These are phyloP conservation scores for Fraxinus latifolia DNA, from an alignment of 305 asterid genomes.

Conservation along the genomic window DNA sequence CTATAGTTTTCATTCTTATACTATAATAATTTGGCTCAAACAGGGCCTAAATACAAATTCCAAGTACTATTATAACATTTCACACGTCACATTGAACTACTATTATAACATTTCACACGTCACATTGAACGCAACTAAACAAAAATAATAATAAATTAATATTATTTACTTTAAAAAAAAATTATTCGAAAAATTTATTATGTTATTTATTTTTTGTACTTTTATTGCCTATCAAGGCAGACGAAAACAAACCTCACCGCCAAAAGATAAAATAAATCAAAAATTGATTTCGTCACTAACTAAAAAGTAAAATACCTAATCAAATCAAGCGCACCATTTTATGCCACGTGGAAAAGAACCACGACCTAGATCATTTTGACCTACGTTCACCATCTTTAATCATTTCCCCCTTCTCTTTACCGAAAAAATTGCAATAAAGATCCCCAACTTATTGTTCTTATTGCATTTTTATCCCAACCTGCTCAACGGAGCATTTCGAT, in stretches of 20 bases:
- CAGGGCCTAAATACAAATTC: neutral
- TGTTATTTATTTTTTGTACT: neutral
- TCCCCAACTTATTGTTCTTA: neutral
- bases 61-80: neutral
- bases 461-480: neutral
- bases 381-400: neutral
- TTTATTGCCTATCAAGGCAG: neutral
- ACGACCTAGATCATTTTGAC: neutral
- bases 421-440: neutral
- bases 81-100: neutral
- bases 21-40: too few species aligned
- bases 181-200: neutral
- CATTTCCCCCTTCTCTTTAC: neutral
- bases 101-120: neutral
- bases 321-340: neutral
- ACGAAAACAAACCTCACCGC: neutral
- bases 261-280: neutral
- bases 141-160: neutral
- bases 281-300: neutral
- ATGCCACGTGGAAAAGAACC: constrained; percentile 18
- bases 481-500: neutral
- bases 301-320: neutral
- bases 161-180: neutral
- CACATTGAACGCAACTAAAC: neutral
- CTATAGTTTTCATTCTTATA: too few species aligned